Conservation (phyloP, 202 grass and related monocot species). For the Zoysia matrella region DNA sequence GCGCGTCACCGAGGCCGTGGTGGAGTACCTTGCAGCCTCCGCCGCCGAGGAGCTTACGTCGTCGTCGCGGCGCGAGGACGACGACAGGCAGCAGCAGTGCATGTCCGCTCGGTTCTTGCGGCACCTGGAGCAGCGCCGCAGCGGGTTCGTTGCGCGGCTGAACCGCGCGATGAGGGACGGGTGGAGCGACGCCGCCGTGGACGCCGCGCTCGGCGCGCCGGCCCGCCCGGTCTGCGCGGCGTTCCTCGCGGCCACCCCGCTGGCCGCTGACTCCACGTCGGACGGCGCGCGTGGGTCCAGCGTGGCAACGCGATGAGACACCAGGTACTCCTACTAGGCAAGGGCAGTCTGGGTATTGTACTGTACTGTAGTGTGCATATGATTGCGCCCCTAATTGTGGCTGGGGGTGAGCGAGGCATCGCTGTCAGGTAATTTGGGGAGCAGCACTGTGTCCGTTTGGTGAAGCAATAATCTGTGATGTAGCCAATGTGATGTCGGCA, state of each 20-base stretch:
- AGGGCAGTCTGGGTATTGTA: conserved; percentile 20
- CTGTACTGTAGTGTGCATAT: neutral
- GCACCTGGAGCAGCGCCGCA: conserved; percentile 53
- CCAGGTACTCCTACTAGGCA: neutral
- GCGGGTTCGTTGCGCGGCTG: conserved; percentile 68
- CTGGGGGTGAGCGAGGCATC: neutral
- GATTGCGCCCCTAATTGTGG: neutral
- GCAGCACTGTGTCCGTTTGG: neutral
- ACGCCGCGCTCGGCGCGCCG: conserved; percentile 49
- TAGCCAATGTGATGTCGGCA: neutral
- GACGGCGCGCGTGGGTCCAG: conserved; percentile 21
- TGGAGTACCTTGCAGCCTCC: conserved; percentile 56
- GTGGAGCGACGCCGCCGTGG: conserved; percentile 63
- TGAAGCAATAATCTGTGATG: too few relatives aligned
- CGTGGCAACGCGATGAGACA: conserved; percentile 30
- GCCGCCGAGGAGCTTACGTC: neutral
- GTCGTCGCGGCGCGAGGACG: neutral
- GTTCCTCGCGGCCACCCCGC: conserved; percentile 9
- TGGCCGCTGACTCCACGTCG: conserved; percentile 1
- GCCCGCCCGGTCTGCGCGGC: conserved; percentile 47
- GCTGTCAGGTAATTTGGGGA: neutral
- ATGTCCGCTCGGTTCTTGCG: conserved; percentile 58
- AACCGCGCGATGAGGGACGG: conserved; percentile 65
- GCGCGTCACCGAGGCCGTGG: conserved; percentile 52
- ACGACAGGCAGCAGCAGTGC: neutral